Base-by-base conservation (phyloP, 2,329 filamentous ascomycete species). In the Arthrobotrys entomopaga region DNA sequence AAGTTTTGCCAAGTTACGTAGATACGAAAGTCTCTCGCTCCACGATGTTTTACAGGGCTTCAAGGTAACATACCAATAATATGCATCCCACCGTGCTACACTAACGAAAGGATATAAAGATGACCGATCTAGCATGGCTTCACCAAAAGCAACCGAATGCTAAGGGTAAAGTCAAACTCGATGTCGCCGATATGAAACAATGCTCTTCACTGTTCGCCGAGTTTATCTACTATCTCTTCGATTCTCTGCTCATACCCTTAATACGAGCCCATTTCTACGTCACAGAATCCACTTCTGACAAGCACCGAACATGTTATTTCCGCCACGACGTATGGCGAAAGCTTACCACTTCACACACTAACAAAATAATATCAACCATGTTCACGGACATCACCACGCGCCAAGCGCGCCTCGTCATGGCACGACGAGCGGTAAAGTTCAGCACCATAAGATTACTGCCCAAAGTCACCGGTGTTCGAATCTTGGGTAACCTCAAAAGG, bases 211-310 rank as follows among this genome's bases (percentile, higher is more conserved):
- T 98, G 0, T 87, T 97, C 56, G 82, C 88, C 61, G 95, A 99
- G 80, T 89, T 98, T 69, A 79, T 98, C 5, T 98, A 97, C 82
- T 99, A 93, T 80, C 77, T 96, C 2, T 95, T 99, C 79, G 95
- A 99, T 81, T 97, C 93, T 0, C 85, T 97, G 20, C 80, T 99
- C 65, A 91, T 98, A 78, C 94, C 95, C 8, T 85, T 99, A 6
- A 86, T 98, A 54, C 88, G 91, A 38, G 89, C 87, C 76, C 93
- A 95, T 79, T 99, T 99, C 79, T 94, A 98, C 79, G 91, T 97
- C 42, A 99, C 95, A 0, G 95, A 99, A 81, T 95, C 93, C 0
- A 93, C 88, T 76, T 84, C 85, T 0, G 88, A 97, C 79, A 89
- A 90, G 15, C 92, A 95, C 78, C 88, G 88, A 26, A 83, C 98